Conservation (phyloP, 495 filamentous ascomycete species). For the Rhypophila decipiens region DNA sequence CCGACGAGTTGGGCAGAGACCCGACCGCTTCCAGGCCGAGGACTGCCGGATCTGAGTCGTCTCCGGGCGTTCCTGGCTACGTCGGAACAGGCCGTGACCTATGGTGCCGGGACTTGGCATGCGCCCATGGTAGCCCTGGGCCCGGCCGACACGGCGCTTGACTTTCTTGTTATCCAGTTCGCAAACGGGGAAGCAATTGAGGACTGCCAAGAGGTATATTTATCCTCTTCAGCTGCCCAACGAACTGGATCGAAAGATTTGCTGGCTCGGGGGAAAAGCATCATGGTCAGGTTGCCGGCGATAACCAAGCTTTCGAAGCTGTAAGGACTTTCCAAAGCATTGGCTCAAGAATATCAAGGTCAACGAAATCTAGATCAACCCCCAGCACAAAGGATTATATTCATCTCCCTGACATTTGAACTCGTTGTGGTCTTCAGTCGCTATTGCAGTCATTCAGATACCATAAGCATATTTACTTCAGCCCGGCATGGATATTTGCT, state of each 20-base stretch:
- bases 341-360: too few species aligned
- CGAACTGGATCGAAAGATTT: constrained; percentile 12
- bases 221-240: constrained; percentile 38
- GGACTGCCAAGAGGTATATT: constrained; percentile 80
- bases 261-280: neutral
- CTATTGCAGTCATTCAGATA: too few species aligned
- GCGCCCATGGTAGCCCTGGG: constrained; percentile 93
- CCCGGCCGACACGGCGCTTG: constrained; percentile 49
- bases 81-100: constrained; percentile 83
- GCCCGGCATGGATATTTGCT: too few species aligned
- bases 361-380: too few species aligned
- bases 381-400: too few species aligned
- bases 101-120: constrained; percentile 91
- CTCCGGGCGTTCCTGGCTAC: constrained; percentile 72
- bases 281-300: constrained; percentile 8
- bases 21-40: constrained; percentile 40
- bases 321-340: too few species aligned
- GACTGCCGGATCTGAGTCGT: constrained; percentile 66
- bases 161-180: constrained; percentile 84
- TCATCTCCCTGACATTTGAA: too few species aligned
- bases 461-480: too few species aligned
- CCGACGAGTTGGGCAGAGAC: neutral
- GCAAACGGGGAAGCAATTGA: constrained; percentile 77
- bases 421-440: too few species aligned
- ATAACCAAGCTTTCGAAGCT: too few species aligned